phyloP scores from a whole-genome alignment of 2,329 filamentous ascomycete species.

The Alternaria gansuensis region DNA sequence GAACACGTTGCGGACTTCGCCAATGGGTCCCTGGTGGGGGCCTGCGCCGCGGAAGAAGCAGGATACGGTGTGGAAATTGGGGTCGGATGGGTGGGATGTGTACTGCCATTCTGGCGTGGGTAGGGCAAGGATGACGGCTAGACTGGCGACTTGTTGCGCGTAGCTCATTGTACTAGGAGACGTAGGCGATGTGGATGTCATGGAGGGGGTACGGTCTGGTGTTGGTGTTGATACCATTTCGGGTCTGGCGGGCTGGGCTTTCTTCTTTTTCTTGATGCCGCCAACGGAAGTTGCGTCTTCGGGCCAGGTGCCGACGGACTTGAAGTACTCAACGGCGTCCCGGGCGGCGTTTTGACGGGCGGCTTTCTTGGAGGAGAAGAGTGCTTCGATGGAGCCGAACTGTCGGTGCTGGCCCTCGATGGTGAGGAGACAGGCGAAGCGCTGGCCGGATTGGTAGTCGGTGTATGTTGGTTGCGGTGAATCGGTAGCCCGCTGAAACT shows the following conservation, averaged over 20 bases:
- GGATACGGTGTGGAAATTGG: conserved; percentile 48
- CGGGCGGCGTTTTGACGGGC: conserved; percentile 55
- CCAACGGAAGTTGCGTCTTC: conserved; percentile 29
- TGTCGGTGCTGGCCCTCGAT: conserved; percentile 33
- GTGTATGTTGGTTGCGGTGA: conserved; percentile 49
- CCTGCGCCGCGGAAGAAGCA: conserved; percentile 47
- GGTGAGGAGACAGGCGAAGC: conserved; percentile 45
- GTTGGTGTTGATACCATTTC: background rate
- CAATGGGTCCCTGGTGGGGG: conserved; percentile 47
- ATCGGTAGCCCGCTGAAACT: conserved; percentile 43
- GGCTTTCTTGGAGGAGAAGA: conserved; percentile 53
- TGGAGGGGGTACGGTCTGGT: background rate
- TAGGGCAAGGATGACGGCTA: conserved; percentile 35
- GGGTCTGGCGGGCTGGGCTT: background rate
- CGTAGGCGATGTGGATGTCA: background rate
- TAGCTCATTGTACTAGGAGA: conserved; percentile 2
- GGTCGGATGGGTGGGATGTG: conserved; percentile 14
- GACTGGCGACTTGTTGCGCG: conserved; percentile 31
- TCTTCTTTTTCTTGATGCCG: conserved; percentile 47
- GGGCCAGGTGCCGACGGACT: conserved; percentile 47
- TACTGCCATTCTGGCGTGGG: conserved; percentile 35
- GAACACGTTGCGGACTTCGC: conserved; percentile 54
- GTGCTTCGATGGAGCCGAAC: conserved; percentile 49
- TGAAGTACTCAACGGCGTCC: conserved; percentile 55
- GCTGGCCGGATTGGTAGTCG: conserved; percentile 46